Conservation (phyloP, 2,329 filamentous ascomycete species). For the Dactylella cylindrospora region DNA sequence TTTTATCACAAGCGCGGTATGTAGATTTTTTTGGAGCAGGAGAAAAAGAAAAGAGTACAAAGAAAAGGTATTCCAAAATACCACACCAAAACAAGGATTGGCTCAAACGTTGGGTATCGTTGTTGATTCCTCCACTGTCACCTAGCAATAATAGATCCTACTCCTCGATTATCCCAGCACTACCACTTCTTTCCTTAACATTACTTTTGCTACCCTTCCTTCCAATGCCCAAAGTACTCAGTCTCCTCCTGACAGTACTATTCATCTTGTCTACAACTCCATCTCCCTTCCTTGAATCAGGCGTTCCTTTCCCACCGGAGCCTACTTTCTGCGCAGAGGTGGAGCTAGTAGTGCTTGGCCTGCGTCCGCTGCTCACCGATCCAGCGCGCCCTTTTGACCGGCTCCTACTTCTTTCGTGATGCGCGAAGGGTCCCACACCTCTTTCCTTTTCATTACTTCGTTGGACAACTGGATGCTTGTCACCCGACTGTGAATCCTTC, state of each 20-base stretch:
- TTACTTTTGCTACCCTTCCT: constrained; percentile 52
- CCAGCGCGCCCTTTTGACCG: constrained; percentile 41
- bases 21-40: too few relatives aligned
- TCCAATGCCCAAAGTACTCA: constrained; percentile 75
- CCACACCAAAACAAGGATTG: constrained; percentile 2
- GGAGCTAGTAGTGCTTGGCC: constrained; percentile 40
- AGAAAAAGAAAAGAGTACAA: not conserved
- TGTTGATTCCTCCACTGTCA: not conserved
- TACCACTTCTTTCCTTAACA: constrained; percentile 46
- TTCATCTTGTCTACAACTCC: constrained; percentile 53
- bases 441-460: constrained; percentile 36
- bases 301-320: constrained; percentile 16
- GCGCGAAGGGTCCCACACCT: constrained; percentile 16
- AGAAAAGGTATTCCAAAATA: constrained; percentile 15
- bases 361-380: constrained; percentile 30
- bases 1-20: too few relatives aligned
- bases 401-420: constrained; percentile 37
- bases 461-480: constrained; percentile 1
- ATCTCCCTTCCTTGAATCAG: constrained; percentile 42
- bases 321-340: constrained; percentile 30
- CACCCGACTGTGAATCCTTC: constrained; percentile 19
- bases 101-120: not conserved
- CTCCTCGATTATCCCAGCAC: constrained; percentile 33
- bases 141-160: not conserved
- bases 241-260: constrained; percentile 71